Percentiles rank a stretch among this genome's conserved stretches.
Conservation (phyloP, 1,284 basidiomycete genomes). For the Rhodofomes roseus region DNA sequence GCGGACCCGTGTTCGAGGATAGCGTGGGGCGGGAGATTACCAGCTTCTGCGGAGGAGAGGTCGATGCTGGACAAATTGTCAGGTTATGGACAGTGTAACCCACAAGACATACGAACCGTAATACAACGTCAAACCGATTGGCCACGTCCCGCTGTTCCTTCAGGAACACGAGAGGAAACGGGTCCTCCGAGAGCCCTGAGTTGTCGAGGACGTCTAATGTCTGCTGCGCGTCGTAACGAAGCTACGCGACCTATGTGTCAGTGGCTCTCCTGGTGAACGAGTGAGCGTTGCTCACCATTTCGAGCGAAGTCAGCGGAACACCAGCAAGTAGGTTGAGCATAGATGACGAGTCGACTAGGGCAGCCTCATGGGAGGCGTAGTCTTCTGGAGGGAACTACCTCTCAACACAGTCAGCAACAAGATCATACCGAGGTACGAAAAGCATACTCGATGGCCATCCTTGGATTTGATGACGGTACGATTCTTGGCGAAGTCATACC, state of each 20-base stretch:
- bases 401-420: slow-evolving; percentile 5
- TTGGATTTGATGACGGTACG: slow-evolving; percentile 61
- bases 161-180: slow-evolving; percentile 76
- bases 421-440: not conserved
- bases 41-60: slow-evolving; percentile 48
- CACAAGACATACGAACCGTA: slow-evolving; percentile 44
- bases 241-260: slow-evolving; percentile 36
- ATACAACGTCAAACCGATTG: slow-evolving; percentile 62
- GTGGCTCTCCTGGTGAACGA: no score
- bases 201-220: slow-evolving; percentile 64
- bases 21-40: slow-evolving; percentile 39
- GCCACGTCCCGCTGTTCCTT: slow-evolving; percentile 60
- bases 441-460: slow-evolving; percentile 45
- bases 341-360: slow-evolving; percentile 82
- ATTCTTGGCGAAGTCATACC: slow-evolving; percentile 64
- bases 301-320: slow-evolving; percentile 68
- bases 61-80: slow-evolving; percentile 48
- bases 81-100: not conserved
- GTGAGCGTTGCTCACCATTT: slow-evolving; percentile 45
- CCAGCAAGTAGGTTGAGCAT: slow-evolving; percentile 79
- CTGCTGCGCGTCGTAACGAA: slow-evolving; percentile 71
- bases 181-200: slow-evolving; percentile 45
- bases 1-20: slow-evolving; percentile 61
- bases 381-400: slow-evolving; percentile 53
- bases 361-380: slow-evolving; percentile 47